Conservation (phyloP, 2,329 filamentous ascomycete genomes). For the Penicillium polonicum region DNA sequence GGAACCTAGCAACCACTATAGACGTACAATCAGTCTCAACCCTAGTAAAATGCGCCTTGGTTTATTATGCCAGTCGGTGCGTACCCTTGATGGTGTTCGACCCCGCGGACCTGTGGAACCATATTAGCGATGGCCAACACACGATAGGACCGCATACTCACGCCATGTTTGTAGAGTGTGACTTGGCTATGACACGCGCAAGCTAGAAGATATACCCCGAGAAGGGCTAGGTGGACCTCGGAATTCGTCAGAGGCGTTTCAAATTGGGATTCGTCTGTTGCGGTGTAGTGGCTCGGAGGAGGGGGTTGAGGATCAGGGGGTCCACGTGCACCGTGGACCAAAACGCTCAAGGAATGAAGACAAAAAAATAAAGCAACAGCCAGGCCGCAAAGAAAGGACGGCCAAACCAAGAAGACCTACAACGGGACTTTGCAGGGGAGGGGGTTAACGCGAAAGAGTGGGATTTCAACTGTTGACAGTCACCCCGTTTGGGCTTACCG, state of each 20-base stretch:
- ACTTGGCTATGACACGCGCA: constrained; percentile 10
- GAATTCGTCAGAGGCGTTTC: constrained; percentile 10
- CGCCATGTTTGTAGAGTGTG: constrained; percentile 46
- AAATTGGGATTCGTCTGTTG: constrained; percentile 12
- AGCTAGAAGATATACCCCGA: constrained; percentile 23
- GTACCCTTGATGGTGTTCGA: constrained; percentile 57
- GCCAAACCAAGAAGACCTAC: constrained; percentile 3
- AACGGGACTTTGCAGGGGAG: constrained; percentile 3
- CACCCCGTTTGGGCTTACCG: constrained; percentile 25
- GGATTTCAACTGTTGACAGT: constrained; percentile 24
- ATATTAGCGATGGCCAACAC: constrained; percentile 12
- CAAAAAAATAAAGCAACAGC: constrained; percentile 4
- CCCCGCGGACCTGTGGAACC: constrained; percentile 23
- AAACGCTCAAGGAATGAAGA: constrained; percentile 4
- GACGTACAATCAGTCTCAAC: not conserved
- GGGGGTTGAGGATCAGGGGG: constrained; percentile 17
- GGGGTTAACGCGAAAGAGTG: constrained; percentile 12
- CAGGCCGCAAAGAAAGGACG: constrained; percentile 5
- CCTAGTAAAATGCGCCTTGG: not conserved
- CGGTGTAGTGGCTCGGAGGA: constrained; percentile 5
- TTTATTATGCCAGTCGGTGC: constrained; percentile 10
- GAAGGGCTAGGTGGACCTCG: constrained; percentile 25
- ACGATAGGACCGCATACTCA: constrained; percentile 35
- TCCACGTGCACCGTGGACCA: constrained; percentile 17
- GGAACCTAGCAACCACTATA: constrained; percentile 92